Percentiles rank a stretch among this genome's conserved stretches.
These are phyloP conservation scores for Phanerodontia chrysosporium DNA, from an alignment of 768 basidiomycete genomes.

Conservation along the genomic window DNA sequence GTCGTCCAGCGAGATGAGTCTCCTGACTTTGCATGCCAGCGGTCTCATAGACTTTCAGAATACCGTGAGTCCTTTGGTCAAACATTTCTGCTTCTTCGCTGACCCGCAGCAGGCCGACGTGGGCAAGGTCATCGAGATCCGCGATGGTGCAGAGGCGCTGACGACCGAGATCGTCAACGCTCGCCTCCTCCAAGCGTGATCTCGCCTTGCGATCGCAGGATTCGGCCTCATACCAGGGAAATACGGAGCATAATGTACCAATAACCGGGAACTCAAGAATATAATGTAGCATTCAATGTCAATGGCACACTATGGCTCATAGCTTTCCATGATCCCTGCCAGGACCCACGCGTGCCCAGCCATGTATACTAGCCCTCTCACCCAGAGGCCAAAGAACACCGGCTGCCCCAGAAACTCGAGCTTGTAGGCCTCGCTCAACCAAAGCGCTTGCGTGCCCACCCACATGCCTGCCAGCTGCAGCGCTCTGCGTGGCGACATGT, in stretches of 20 bases:
- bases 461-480: slow-evolving; percentile 51
- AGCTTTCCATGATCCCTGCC: slow-evolving; percentile 53
- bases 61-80: slow-evolving; percentile 40
- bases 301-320: slow-evolving; percentile 17
- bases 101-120: slow-evolving; percentile 54
- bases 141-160: slow-evolving; percentile 78
- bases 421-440: slow-evolving; percentile 88
- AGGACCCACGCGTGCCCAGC: slow-evolving; percentile 79
- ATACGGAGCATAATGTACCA: background rate
- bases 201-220: background rate
- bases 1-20: slow-evolving; percentile 65
- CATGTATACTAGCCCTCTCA: slow-evolving; percentile 70
- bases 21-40: slow-evolving; percentile 78
- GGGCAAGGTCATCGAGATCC: slow-evolving; percentile 74
- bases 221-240: background rate
- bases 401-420: slow-evolving; percentile 82
- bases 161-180: slow-evolving; percentile 70
- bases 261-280: background rate
- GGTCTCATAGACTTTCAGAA: slow-evolving; percentile 76
- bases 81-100: background rate
- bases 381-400: slow-evolving; percentile 77
- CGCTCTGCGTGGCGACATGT: slow-evolving; percentile 42
- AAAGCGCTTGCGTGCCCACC: slow-evolving; percentile 77
- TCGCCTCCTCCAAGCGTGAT: slow-evolving; percentile 33
- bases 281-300: background rate